Evolutionary conservation across 371 early-diverging fungal genomes (phyloP), one percentile per base, ranked within the genome.

Genomic region (Mortierella sp.): DNA sequence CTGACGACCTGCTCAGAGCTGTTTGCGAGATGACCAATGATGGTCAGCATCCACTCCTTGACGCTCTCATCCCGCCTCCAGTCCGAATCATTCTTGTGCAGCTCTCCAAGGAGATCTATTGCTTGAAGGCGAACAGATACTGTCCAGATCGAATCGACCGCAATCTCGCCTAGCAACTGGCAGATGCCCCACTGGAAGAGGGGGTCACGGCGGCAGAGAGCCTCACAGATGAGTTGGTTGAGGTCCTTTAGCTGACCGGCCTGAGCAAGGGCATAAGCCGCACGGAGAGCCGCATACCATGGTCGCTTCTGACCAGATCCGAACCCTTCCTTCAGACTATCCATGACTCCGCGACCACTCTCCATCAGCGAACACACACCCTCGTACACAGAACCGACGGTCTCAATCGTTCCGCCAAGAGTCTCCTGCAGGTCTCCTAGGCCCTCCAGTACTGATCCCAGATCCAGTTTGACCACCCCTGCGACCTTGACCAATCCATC

Each of bases 221-320:
- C 64, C 11, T 61, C 55, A 2, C 11, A 43, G 31, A 68, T 26
- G 45, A 67, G 48, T 14, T 24, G 19, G 43, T 70, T 58, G 61
- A 70, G 44, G 0, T 45, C 13, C 2, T 34, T 31, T 2, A 74
- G 61, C 22, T 50, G 29, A 11, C 74, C 63, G 24, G 40, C 37
- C 29, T 41, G 74, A 41, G 64, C 4, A 14, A 65, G 19, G 11
- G 10, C n/a, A 19, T 74, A 68, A n/a, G 61, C 41, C n/a, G 39
- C 52, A 41, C 74, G 74, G 6, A 74, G 37, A 16, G 63, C 68
- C 14, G 41, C 40, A 26, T 74, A 74, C 74, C 74, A 74, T 9
- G 68, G 24, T 47, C 13, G 14, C 11, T 45, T 45, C 47, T 47
- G 14, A 22, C 7, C 47, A 14, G 19, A 19, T 13, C 7, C 47